Evolutionary conservation across 345 rosid species (phyloP), one percentile per base, ranked within the genome.

Genomic region (Aurinia saxatilis): DNA sequence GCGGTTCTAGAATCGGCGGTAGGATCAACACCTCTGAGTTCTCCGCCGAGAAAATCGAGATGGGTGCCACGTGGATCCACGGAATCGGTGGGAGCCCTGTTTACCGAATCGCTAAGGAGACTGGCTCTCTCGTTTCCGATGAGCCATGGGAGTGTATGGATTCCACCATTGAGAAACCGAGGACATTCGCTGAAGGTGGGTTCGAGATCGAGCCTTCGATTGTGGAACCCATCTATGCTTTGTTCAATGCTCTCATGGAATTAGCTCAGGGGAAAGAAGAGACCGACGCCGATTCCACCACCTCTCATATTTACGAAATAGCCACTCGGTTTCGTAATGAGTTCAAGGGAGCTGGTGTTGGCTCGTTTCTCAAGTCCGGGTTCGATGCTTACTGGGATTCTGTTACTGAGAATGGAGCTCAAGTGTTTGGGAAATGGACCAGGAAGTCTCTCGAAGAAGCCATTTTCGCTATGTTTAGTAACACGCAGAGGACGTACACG

Each of bases 51-150:
- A 73, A 86, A 66, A 90, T 93, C 14, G 99, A 93, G 87, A 85
- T 90, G 90, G 99, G 99, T 6, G 99, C 99, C 23, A 90, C 99
- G 15, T 93, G 96, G 96, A 93, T 93, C 80, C 99, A 93, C 65
- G 99, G 99, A 8, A 90, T 93, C 65, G 96, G 83, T 9, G 97
- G 99, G 46, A 93, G 97, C 71, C 96, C 96, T 8, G 50, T 93
- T 61, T 76, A 90, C 69, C 66, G 59, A 68, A 90, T 93, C 69
- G 91, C 97, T 11, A 66, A 70, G 51, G 78, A 85, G 60, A 85
- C 79, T 59, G 73, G 78, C 7, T 82, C 96, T 10, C 67, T 93
- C 0, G 74, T 77, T 27, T 87, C 99, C 49, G 82, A 84, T 27
- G 78, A 75, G 80, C 97, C 97, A 7, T 90, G 99, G 99, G 99